Base-by-base conservation (phyloP, 2,329 filamentous ascomycete species). In the Diplodia mutila region DNA sequence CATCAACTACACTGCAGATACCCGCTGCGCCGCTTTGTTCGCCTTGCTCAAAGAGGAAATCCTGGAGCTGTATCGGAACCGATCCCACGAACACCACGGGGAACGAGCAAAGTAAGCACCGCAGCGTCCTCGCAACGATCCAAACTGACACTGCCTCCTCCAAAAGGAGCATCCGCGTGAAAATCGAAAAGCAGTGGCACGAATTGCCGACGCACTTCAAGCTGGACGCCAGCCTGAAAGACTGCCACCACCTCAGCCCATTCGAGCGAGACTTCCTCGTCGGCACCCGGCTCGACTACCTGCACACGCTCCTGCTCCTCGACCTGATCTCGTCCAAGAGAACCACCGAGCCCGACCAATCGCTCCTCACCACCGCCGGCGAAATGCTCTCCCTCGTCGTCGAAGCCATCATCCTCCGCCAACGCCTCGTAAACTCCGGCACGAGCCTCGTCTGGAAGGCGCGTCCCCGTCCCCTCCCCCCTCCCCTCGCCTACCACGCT, bases 371-470 rank as follows among this genome's bases (percentile, higher is more conserved):
- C 3, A 70, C 75, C 1, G 71, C 76, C 2, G 70, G 70, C 1
- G 67, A 74, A 23, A 78, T 78, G 67, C 72, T 79, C 4, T 69
- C 69, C 4, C 57, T 78, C 1, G 73, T 75, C 2, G 73, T 74
- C 9, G 74, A 79, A 53, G 70, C 71, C 3, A 70, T 77, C 3
- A 63, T 79, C 2, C 69, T 75, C 6, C 70, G 73, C 42, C 71
- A 75, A 18, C 69, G 71, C 2, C 66, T 78, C 1, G 74, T 71
- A 2, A 78, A 79, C 27, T 78, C 77, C 1, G 77, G 77, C 9
- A 78, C 74, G 4, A 69, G 70, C 5, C 70, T 78, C 18, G 70
- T 75, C 0, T 78, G 76, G 76, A 77, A 76, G 71, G 76, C 75
- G 67, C 68, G 76, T 76, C 73, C 49, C 7, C 4, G 29, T 29